Percentiles rank a stretch among this genome's conserved stretches.
phyloP scores from a whole-genome alignment of 805 yeast genomes.

The Clavispora fructus region DNA sequence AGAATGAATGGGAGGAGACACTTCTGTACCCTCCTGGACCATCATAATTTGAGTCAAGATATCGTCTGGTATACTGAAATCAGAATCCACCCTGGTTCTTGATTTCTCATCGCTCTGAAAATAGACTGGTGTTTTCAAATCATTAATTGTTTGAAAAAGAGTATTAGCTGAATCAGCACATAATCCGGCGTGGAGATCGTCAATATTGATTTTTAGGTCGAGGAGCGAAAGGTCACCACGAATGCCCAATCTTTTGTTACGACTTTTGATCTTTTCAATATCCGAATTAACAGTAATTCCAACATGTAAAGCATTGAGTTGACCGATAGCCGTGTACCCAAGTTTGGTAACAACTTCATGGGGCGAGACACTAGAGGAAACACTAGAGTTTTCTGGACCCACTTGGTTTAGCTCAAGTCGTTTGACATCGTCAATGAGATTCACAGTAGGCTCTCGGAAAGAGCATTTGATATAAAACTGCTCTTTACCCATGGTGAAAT shows the following conservation, averaged over 20 bases:
- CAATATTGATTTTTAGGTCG: conserved; percentile 46
- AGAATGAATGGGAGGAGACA: background rate
- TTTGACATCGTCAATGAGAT: conserved; percentile 59
- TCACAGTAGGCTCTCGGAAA: conserved; percentile 43
- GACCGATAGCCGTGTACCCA: conserved; percentile 55
- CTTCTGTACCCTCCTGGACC: background rate
- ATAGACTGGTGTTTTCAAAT: conserved; percentile 62
- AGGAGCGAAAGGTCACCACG: conserved; percentile 23
- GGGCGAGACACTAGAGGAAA: conserved; percentile 12
- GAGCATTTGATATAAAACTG: conserved; percentile 38
- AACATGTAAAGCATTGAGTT: conserved; percentile 32
- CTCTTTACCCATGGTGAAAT: conserved; percentile 31
- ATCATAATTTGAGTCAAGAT: conserved; percentile 37
- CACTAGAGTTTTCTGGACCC: conserved; percentile 5
- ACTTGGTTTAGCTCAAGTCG: conserved; percentile 1
- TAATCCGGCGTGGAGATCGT: conserved; percentile 44
- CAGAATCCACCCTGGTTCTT: conserved; percentile 29
- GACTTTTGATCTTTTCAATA: conserved; percentile 15
- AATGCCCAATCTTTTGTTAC: conserved; percentile 16
- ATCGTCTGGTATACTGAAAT: conserved; percentile 23
- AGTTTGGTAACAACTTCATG: conserved; percentile 17
- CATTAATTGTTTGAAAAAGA: conserved; percentile 59
- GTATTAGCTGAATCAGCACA: conserved; percentile 87
- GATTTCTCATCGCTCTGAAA: conserved; percentile 59
- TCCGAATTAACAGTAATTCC: conserved; percentile 27